Evolutionary conservation across 192 early-diverging fungal genomes (phyloP).

Genomic region (Linnemannia zychae): DNA sequence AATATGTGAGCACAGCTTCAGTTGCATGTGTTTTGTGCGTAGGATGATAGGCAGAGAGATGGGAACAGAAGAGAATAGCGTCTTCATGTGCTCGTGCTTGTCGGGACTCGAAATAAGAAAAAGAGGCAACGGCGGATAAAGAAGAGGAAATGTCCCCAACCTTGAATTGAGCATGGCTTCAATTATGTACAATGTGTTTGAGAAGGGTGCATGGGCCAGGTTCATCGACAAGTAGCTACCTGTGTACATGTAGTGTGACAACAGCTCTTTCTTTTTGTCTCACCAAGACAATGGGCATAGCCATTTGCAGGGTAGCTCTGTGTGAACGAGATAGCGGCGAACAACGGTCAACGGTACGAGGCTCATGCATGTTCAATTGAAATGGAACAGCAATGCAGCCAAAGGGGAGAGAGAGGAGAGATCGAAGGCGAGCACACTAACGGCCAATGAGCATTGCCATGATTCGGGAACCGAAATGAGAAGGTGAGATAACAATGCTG

Average conservation of each 20-base stretch:
- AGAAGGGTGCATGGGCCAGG: neutral
- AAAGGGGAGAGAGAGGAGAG: neutral
- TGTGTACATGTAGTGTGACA: neutral
- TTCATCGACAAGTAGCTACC: neutral
- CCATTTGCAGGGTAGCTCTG: no score
- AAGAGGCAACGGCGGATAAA: neutral
- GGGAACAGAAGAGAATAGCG: neutral
- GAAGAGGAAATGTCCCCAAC: neutral
- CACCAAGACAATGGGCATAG: neutral
- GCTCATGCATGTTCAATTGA: neutral
- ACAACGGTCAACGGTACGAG: neutral
- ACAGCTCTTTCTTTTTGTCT: neutral
- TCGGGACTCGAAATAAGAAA: constrained; percentile 2
- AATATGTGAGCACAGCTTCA: constrained; percentile 7
- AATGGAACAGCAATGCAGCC: neutral
- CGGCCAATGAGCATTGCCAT: neutral
- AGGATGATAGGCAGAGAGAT: neutral
- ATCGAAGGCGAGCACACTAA: neutral
- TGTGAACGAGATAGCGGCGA: neutral
- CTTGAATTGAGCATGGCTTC: neutral
- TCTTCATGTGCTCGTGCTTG: constrained; percentile 8
- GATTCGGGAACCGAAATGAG: neutral
- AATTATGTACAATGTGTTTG: neutral
- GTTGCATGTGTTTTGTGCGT: constrained; percentile 3
- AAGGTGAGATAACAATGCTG: neutral